Evolutionary conservation across 2,329 filamentous ascomycete species (phyloP).

Genomic region (Capronia americana): DNA sequence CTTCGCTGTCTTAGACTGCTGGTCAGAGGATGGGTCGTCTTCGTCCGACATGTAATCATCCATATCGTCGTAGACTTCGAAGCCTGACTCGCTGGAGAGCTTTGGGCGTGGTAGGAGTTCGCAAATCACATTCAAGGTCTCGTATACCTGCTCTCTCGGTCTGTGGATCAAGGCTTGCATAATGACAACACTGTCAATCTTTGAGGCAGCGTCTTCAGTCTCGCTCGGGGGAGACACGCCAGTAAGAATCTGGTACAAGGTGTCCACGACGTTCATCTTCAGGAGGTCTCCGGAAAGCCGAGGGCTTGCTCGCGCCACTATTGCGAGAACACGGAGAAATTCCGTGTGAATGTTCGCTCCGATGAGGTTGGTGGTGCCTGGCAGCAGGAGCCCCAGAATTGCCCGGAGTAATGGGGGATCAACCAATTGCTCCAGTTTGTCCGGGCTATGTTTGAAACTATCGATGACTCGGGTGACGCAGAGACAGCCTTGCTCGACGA

Average conservation of each 20-base stretch:
- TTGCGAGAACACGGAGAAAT: slow-evolving; percentile 88
- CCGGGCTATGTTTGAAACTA: slow-evolving; percentile 88
- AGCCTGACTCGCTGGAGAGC: slow-evolving; percentile 57
- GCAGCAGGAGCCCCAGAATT: slow-evolving; percentile 83
- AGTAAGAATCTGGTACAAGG: slow-evolving; percentile 94
- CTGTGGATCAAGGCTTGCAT: slow-evolving; percentile 98
- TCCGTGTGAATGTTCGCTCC: slow-evolving; percentile 94
- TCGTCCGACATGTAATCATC: slow-evolving; percentile 55
- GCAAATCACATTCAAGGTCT: slow-evolving; percentile 96
- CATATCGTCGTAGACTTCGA: slow-evolving; percentile 55
- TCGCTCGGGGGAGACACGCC: slow-evolving; percentile 89
- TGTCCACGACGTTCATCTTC: slow-evolving; percentile 97
- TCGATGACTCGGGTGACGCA: slow-evolving; percentile 96
- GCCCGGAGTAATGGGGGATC: slow-evolving; percentile 85
- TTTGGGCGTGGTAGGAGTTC: slow-evolving; percentile 83
- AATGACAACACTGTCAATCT: slow-evolving; percentile 94
- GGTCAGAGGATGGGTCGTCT: slow-evolving; percentile 35
- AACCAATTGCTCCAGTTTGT: slow-evolving; percentile 89
- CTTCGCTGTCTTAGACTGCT: slow-evolving; percentile 64
- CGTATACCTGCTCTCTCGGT: slow-evolving; percentile 92
- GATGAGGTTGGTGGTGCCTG: slow-evolving; percentile 94
- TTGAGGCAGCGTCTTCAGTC: slow-evolving; percentile 76
- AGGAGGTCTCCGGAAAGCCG: slow-evolving; percentile 86
- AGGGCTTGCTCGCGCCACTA: slow-evolving; percentile 87
- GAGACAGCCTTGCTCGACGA: slow-evolving; percentile 93